These are phyloP conservation scores for Samsoniella hepiali DNA, from an alignment of 2,329 filamentous ascomycete species.

Conservation along the genomic window DNA sequence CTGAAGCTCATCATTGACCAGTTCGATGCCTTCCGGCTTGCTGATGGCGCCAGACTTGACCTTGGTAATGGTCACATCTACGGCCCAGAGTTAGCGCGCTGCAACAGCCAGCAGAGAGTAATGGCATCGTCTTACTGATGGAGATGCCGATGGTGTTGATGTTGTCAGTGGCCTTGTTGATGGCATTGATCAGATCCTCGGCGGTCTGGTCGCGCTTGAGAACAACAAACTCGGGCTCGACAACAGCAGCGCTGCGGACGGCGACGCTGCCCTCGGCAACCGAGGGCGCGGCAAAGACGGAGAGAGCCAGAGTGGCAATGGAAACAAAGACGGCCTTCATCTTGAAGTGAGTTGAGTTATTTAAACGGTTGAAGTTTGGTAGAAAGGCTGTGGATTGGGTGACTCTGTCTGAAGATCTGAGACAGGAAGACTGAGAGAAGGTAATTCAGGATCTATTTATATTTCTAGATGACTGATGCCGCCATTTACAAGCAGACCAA, in stretches of 20 bases:
- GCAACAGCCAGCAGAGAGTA: too few species aligned
- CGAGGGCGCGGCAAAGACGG: constrained; percentile 3
- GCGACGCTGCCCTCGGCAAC: neutral
- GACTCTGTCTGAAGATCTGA: neutral
- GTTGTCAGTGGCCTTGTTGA: neutral
- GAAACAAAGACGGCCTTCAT: constrained; percentile 1
- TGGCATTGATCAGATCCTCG: constrained; percentile 5
- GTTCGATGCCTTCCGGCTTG: neutral
- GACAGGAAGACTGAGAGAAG: neutral
- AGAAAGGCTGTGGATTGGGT: neutral
- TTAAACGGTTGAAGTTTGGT: neutral
- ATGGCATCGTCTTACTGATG: neutral
- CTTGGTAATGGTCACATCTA: neutral
- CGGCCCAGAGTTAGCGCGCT: neutral
- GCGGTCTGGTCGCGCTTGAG: neutral
- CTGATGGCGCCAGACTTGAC: constrained; percentile 1
- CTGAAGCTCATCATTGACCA: neutral
- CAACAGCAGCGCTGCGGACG: neutral
- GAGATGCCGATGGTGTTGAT: neutral
- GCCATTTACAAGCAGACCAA: neutral
- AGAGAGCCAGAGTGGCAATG: constrained; percentile 1
- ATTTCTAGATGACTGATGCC: neutral
- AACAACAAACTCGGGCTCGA: neutral
- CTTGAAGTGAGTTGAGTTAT: neutral
- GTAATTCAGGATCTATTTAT: neutral